Conservation (phyloP, 495 filamentous ascomycete genomes). For the Podospora pseudocomata region DNA sequence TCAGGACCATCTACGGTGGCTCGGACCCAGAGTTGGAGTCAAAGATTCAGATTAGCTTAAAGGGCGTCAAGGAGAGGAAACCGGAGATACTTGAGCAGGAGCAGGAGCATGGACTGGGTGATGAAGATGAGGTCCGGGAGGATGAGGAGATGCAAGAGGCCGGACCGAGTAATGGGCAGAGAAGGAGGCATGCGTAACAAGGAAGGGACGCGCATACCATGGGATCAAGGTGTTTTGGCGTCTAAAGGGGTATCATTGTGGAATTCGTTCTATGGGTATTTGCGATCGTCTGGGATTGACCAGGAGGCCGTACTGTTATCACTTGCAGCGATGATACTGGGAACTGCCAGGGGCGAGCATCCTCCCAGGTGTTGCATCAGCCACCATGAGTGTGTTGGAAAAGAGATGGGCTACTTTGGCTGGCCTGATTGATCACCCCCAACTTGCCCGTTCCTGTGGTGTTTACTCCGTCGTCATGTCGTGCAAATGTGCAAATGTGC, state of each 20-base stretch:
- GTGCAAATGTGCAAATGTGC: background rate
- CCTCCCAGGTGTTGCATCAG: background rate
- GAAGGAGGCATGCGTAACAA: slow-evolving; percentile 14
- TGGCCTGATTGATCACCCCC: background rate
- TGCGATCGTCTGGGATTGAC: background rate
- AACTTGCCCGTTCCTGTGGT: background rate
- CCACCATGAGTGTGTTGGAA: background rate
- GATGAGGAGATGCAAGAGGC: slow-evolving; percentile 18
- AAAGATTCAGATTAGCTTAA: slow-evolving; percentile 51
- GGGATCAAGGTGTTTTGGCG: background rate
- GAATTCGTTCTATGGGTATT: background rate
- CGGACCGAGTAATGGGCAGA: slow-evolving; percentile 21
- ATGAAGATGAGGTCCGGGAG: slow-evolving; percentile 14
- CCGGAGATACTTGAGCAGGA: slow-evolving; percentile 17
- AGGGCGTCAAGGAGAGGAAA: slow-evolving; percentile 39
- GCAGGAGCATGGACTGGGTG: slow-evolving; percentile 16
- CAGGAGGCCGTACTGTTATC: background rate
- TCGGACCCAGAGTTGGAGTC: slow-evolving; percentile 49
- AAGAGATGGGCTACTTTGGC: background rate
- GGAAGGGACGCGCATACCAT: background rate
- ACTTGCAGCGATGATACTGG: background rate
- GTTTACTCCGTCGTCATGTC: background rate
- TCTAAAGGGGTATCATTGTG: slow-evolving; percentile 13
- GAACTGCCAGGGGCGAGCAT: background rate
- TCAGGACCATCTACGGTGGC: slow-evolving; percentile 56